These are phyloP conservation scores for Kregervanrija fluxuum DNA, from an alignment of 805 yeast species.

Conservation along the genomic window DNA sequence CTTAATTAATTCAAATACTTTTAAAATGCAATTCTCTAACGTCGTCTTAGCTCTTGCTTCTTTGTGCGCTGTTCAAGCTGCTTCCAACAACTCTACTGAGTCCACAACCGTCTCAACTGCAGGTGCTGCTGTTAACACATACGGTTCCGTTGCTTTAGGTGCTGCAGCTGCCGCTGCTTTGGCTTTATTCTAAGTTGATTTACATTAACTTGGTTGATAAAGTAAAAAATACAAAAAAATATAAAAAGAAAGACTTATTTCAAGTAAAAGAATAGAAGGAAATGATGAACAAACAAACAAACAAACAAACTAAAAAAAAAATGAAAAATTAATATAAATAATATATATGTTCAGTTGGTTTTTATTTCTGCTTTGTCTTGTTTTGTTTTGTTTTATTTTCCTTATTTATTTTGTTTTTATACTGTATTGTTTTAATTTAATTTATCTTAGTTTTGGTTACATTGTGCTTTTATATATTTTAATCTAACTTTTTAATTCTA, in stretches of 20 bases:
- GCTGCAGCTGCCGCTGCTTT: conserved; percentile 84
- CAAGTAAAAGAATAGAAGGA: too few species aligned
- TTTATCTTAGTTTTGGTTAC: neutral
- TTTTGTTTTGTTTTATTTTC: too few species aligned
- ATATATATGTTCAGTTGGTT: too few species aligned
- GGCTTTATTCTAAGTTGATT: conserved; percentile 29
- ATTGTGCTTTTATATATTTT: neutral
- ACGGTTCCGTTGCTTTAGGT: conserved; percentile 71
- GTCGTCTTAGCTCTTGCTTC: conserved; percentile 65
- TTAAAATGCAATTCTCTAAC: conserved; percentile 65
- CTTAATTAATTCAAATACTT: neutral
- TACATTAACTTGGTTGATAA: neutral
- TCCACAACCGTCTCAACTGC: conserved; percentile 37
- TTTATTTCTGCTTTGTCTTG: too few species aligned
- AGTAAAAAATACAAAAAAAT: too few species aligned
- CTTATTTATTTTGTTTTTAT: neutral
- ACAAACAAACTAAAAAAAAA: too few species aligned
- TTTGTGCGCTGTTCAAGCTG: conserved; percentile 62
- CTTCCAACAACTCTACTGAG: conserved; percentile 35
- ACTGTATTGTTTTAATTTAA: neutral
- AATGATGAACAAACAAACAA: too few species aligned
- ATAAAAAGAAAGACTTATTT: too few species aligned
- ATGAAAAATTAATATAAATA: too few species aligned
- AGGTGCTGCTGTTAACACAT: conserved; percentile 32
- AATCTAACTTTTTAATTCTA: neutral